Evolutionary conservation across 1,139 yeast genomes (phyloP).

Genomic region (Taphrina pruni): DNA sequence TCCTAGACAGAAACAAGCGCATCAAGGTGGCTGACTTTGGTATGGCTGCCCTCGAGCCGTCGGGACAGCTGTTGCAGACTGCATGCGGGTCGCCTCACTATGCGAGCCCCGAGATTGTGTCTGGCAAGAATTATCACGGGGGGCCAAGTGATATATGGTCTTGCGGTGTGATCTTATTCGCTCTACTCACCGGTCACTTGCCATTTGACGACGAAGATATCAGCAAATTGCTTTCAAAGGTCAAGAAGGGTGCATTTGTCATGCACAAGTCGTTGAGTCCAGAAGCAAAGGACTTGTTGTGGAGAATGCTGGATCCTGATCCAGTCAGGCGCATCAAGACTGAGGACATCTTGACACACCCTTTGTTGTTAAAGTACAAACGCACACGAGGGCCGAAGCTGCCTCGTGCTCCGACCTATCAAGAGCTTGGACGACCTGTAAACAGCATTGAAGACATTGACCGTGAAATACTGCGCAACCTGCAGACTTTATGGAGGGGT

Average conservation of each 20-base stretch:
- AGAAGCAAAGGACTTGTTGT: constrained; percentile 86
- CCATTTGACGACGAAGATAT: constrained; percentile 98
- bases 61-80: constrained; percentile 83
- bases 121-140: constrained; percentile 93
- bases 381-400: constrained; percentile 45
- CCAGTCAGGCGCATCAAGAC: constrained; percentile 81
- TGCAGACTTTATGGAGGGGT: constrained; percentile 91
- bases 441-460: constrained; percentile 68
- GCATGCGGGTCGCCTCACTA: constrained; percentile 98
- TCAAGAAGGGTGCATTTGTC: constrained; percentile 82
- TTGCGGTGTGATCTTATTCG: constrained; percentile 93
- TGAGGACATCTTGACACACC: constrained; percentile 74
- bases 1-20: constrained; percentile 82
- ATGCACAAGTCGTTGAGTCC: constrained; percentile 80
- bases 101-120: constrained; percentile 96
- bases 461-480: constrained; percentile 77
- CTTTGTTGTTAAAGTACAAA: constrained; percentile 72
- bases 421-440: constrained; percentile 55
- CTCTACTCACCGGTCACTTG: constrained; percentile 88
- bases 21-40: constrained; percentile 98
- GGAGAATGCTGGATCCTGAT: constrained; percentile 78
- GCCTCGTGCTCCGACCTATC: constrained; percentile 45
- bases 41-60: constrained; percentile 97
- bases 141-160: constrained; percentile 99
- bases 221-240: constrained; percentile 80